Conservation (phyloP, 306 rosid genomes). For the Casuarina cunninghamiana region DNA sequence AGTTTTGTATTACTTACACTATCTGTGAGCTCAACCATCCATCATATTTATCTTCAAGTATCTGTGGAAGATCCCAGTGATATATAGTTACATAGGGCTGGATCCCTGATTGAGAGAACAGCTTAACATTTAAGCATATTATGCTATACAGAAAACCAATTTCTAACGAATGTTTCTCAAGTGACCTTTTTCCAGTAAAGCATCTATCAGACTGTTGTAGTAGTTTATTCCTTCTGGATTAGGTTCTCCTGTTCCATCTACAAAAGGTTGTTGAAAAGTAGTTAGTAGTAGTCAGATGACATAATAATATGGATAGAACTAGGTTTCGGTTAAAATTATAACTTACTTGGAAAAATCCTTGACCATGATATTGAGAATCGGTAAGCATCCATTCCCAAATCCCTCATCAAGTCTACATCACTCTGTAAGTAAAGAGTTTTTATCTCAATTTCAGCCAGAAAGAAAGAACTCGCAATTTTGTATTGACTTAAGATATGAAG, state of each 20-base stretch:
- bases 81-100: conserved; percentile 82
- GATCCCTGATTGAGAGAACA: conserved; percentile 61
- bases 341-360: conserved; percentile 93
- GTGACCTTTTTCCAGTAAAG: conserved; percentile 78
- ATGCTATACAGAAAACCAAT: conserved; percentile 6
- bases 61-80: conserved; percentile 95
- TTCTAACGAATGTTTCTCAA: conserved; percentile 19
- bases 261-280: conserved; percentile 6
- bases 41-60: conserved; percentile 82
- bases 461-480: background rate
- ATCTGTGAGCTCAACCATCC: conserved; percentile 81
- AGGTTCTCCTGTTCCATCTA: conserved; percentile 86
- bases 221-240: conserved; percentile 73
- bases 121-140: conserved; percentile 19
- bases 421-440: conserved; percentile 47
- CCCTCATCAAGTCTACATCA: conserved; percentile 87
- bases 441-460: conserved; percentile 10
- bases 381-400: conserved; percentile 90
- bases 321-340: conserved; percentile 11
- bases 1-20: conserved; percentile 47
- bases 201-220: conserved; percentile 79
- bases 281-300: conserved; percentile 12
- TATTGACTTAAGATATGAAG: background rate
- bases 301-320: background rate
- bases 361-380: conserved; percentile 96